These are phyloP conservation scores for Parathielavia appendiculata DNA, from an alignment of 495 filamentous ascomycete genomes.

Conservation along the genomic window DNA sequence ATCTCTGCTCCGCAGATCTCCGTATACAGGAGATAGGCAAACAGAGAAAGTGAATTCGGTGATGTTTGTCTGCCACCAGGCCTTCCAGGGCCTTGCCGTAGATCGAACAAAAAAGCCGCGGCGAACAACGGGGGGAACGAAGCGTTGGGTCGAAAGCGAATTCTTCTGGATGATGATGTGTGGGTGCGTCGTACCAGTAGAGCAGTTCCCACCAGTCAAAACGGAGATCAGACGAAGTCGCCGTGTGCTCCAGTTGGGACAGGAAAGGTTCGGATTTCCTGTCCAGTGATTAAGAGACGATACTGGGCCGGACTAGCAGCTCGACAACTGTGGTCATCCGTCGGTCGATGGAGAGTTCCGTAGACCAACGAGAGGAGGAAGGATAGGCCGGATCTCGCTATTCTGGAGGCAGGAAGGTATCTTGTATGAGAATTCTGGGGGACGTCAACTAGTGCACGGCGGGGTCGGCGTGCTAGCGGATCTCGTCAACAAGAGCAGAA, in stretches of 20 bases:
- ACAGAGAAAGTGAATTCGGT: background rate
- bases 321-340: conserved; percentile 16
- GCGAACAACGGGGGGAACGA: conserved; percentile 10
- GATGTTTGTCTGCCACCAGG: background rate
- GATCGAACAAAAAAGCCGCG: conserved; percentile 30
- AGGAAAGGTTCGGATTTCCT: conserved; percentile 12
- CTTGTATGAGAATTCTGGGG: conserved; percentile 29
- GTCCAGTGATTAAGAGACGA: conserved; percentile 19
- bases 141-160: conserved; percentile 17
- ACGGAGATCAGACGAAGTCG: conserved; percentile 31
- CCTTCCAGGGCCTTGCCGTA: background rate
- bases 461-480: conserved; percentile 33
- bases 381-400: conserved; percentile 18
- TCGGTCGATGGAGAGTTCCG: conserved; percentile 2
- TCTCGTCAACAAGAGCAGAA: conserved; percentile 28
- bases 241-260: conserved; percentile 13
- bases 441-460: conserved; percentile 28
- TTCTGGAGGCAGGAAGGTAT: conserved; percentile 28
- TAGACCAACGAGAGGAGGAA: conserved; percentile 12
- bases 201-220: conserved; percentile 28
- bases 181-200: conserved; percentile 27
- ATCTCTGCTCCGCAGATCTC: conserved; percentile 28
- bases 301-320: conserved; percentile 9
- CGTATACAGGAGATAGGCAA: background rate
- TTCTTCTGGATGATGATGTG: conserved; percentile 18